These are phyloP conservation scores for Calycina marina DNA, from an alignment of 2,329 filamentous ascomycete species.

Conservation along the genomic window DNA sequence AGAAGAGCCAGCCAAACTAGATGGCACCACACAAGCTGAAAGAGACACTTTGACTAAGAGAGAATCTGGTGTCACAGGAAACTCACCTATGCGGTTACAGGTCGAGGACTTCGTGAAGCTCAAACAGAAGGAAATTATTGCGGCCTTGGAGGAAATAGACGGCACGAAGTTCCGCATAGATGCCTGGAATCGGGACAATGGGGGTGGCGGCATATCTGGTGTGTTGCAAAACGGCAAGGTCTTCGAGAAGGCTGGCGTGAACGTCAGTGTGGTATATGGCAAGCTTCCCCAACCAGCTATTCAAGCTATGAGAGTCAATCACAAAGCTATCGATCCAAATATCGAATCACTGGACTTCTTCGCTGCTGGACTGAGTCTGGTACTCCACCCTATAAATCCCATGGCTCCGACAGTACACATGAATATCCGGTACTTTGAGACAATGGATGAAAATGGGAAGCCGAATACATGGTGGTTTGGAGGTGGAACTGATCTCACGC, in stretches of 20 bases:
- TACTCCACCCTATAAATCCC: constrained; percentile 85
- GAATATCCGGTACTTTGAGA: constrained; percentile 99
- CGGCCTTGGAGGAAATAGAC: constrained; percentile 70
- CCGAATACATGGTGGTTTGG: constrained; percentile 96
- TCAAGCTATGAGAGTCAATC: constrained; percentile 83
- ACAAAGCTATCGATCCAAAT: constrained; percentile 71
- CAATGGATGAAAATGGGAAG: constrained; percentile 66
- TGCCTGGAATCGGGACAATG: constrained; percentile 74
- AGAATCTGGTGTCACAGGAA: constrained; percentile 56
- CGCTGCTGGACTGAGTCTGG: constrained; percentile 81
- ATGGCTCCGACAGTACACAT: constrained; percentile 96
- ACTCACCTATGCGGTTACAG: constrained; percentile 88
- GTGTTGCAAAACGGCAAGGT: constrained; percentile 92
- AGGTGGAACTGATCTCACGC: constrained; percentile 86
- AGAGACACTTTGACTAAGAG: constrained; percentile 70
- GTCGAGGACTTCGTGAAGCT: constrained; percentile 96
- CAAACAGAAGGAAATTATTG: constrained; percentile 78
- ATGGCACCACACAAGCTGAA: constrained; percentile 63
- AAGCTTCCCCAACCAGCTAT: constrained; percentile 77
- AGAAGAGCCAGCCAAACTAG: constrained; percentile 29
- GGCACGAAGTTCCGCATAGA: constrained; percentile 71
- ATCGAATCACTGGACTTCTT: constrained; percentile 88
- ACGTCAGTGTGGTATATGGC: constrained; percentile 89
- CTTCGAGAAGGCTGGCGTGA: constrained; percentile 95
- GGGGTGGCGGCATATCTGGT: constrained; percentile 86